Percentiles rank a stretch among this genome's conserved stretches.
phyloP scores from a whole-genome alignment of 140 eudicot genomes.

The Cichorium intybus region DNA sequence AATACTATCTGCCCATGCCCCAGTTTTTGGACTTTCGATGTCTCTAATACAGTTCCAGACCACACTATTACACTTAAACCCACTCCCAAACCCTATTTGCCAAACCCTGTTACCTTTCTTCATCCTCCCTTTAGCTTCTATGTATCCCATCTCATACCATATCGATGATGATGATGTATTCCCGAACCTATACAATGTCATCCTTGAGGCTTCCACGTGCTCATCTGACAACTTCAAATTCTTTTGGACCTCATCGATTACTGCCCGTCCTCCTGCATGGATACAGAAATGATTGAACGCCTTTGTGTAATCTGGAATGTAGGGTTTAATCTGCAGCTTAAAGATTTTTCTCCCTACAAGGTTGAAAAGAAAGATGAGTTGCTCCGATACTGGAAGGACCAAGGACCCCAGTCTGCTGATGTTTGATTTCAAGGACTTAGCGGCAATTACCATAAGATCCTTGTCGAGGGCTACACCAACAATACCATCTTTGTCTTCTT shows the following conservation, averaged over 20 bases:
- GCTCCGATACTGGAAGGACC: slow-evolving; percentile 39
- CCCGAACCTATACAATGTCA: slow-evolving; percentile 65
- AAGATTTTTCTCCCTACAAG: slow-evolving; percentile 29
- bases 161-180: slow-evolving; percentile 62
- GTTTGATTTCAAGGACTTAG: slow-evolving; percentile 29
- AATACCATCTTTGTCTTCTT: slow-evolving; percentile 37
- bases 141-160: slow-evolving; percentile 67
- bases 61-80: slow-evolving; percentile 75
- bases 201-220: slow-evolving; percentile 64
- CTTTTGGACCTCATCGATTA: slow-evolving; percentile 56
- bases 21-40: slow-evolving; percentile 27
- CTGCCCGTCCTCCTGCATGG: slow-evolving; percentile 66
- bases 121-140: slow-evolving; percentile 71
- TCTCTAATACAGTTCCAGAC: slow-evolving; percentile 68
- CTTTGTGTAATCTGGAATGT: slow-evolving; percentile 50
- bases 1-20: slow-evolving; percentile 65
- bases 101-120: slow-evolving; percentile 67
- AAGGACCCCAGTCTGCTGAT: slow-evolving; percentile 23
- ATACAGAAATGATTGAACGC: slow-evolving; percentile 67
- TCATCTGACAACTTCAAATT: slow-evolving; percentile 42
- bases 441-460: slow-evolving; percentile 37
- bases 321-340: slow-evolving; percentile 26
- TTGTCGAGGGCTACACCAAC: slow-evolving; percentile 24
- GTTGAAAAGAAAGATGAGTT: slow-evolving; percentile 16
- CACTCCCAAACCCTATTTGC: slow-evolving; percentile 79